Conservation (phyloP, 2,329 filamentous ascomycete species). For the Hypoxylon sp. region DNA sequence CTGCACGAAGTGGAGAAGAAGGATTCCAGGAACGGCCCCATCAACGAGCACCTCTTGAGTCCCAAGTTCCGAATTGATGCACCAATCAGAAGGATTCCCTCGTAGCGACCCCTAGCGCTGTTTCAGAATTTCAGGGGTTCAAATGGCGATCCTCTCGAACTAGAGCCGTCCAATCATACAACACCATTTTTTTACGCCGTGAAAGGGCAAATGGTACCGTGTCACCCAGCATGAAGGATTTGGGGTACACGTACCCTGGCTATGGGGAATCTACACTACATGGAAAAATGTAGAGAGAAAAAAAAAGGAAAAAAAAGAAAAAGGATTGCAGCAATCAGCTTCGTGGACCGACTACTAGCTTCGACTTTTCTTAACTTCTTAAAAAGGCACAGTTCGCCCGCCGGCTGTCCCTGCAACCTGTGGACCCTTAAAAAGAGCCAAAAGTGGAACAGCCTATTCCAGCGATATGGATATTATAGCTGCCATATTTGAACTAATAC, state of each 20-base stretch:
- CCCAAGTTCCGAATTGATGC: conserved; percentile 18
- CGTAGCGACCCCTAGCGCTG: conserved; percentile 35
- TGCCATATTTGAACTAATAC: conserved; percentile 25
- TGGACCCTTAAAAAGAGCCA: not conserved
- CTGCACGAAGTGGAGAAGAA: not conserved
- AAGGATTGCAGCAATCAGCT: conserved; percentile 22
- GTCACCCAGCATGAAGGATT: conserved; percentile 42
- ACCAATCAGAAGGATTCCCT: conserved; percentile 33
- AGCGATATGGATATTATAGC: conserved; percentile 14
- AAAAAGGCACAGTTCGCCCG: conserved; percentile 23
- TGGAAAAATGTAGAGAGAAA: conserved; percentile 15
- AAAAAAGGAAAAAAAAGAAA: no score
- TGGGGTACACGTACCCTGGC: conserved; percentile 36
- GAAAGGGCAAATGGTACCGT: conserved; percentile 35
- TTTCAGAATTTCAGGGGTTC: conserved; percentile 43
- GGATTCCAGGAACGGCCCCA: conserved; percentile 2
- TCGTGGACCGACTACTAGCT: not conserved
- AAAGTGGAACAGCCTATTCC: conserved; percentile 12
- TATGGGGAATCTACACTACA: conserved; percentile 12
- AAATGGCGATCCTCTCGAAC: conserved; percentile 42
- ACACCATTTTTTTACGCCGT: conserved; percentile 23
- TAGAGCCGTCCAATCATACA: conserved; percentile 36
- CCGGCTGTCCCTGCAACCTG: conserved; percentile 12
- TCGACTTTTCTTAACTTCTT: conserved; percentile 9
- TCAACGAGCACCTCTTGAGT: conserved; percentile 16